Evolutionary conservation across 345 rosid genomes (phyloP), one percentile per base, ranked within the genome.

Genomic region (Syzygium oleosum): DNA sequence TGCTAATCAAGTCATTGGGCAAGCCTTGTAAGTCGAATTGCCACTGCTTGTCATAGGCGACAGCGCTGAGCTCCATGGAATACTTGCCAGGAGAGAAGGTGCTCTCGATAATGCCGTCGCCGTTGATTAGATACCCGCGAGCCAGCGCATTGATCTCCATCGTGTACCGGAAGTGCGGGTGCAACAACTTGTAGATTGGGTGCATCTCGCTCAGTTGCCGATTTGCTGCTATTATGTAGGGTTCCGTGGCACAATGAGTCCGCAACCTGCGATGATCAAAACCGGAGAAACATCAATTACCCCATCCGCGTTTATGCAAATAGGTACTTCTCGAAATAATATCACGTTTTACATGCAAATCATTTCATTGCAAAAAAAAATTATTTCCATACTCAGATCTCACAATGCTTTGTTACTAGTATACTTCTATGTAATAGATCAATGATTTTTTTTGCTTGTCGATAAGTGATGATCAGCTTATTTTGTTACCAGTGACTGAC

Each of bases 121-220:
- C 95, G 85, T 92, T 94, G 87, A 94, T 51, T 4, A 95, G 92
- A 14, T 87, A 87, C 86, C 89, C 90, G 56, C 98, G 91, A 85
- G 99, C 98, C 38, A 95, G 90, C 7, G 96, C 94, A 88, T 96
- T 96, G 88, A 94, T 94, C 90, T 94, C 96, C 93, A 96, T 93
- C 49, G 99, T 95, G 91, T 95, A 95, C 13, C 98, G 91, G 87
- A 95, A 94, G 89, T 96, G 98, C 4, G 99, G 99, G 73, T 88
- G 93, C 59, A 96, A 84, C 34, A 94, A 88, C 88, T 92, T 89
- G 65, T 93, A 90, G 85, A 96, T 94, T 4, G 98, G 98, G 89
- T 96, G 97, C 95, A 95, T 91, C 2, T 84, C 93, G 68, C 98
- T 96, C 12, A 95, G 93, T 56, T 95, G 98, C 85, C 99, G 90